Evolutionary conservation across 2,329 filamentous ascomycete species (phyloP).

Genomic region (Rutstroemia sp.): DNA sequence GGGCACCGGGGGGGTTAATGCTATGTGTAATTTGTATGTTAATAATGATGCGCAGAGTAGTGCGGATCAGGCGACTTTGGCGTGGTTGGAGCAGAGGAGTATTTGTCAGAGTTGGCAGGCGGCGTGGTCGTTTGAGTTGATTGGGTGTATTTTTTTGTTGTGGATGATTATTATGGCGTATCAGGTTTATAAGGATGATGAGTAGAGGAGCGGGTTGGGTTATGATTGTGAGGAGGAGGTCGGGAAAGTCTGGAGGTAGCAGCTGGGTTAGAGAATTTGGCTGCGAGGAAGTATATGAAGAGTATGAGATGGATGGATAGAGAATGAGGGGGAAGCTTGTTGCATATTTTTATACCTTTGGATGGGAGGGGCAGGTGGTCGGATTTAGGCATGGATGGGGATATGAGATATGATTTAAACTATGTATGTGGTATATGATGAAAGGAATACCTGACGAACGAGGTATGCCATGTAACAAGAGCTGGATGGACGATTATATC

Average conservation of each 20-base stretch:
- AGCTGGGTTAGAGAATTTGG: background rate
- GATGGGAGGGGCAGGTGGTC: too few species aligned
- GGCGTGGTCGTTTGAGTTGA: constrained; percentile 54
- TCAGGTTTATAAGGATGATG: constrained; percentile 42
- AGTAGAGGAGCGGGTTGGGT: constrained; percentile 30
- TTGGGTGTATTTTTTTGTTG: constrained; percentile 52
- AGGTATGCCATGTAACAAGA: too few species aligned
- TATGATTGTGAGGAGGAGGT: constrained; percentile 24
- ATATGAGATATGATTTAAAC: too few species aligned
- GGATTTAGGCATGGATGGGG: too few species aligned
- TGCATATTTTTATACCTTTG: too few species aligned
- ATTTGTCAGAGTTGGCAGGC: constrained; percentile 62
- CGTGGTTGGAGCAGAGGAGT: constrained; percentile 55
- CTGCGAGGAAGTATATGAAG: too few species aligned
- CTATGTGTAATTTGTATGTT: constrained; percentile 52
- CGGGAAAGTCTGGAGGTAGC: background rate
- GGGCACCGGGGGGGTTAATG: constrained; percentile 51
- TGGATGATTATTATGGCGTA: constrained; percentile 65
- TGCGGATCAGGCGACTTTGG: constrained; percentile 46
- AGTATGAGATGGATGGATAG: background rate
- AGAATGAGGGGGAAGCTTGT: background rate
- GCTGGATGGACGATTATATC: too few species aligned
- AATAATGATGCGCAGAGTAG: constrained; percentile 44
- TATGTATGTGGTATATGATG: too few species aligned
- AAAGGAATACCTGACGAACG: too few species aligned